phyloP scores from a whole-genome alignment of 139 green algal genomes.

The Chlamydomonas sphaeroides region DNA sequence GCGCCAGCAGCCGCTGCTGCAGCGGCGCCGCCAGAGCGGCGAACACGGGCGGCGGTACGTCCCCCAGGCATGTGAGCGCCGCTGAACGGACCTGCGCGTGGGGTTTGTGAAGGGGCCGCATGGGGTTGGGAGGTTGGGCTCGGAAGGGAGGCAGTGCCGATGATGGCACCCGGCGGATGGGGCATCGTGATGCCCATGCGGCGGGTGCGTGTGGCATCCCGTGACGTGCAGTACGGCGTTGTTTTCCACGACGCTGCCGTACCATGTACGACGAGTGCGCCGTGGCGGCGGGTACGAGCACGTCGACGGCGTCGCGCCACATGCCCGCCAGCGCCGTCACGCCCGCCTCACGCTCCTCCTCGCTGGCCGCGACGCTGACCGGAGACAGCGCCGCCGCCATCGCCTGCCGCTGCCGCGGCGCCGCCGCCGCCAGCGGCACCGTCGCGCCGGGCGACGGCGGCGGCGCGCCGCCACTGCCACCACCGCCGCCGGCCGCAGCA shows the following conservation, averaged over 20 bases:
- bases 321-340: constrained; percentile 25
- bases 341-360: constrained; percentile 19
- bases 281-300: constrained; percentile 42
- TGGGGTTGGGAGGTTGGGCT: no score
- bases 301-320: constrained; percentile 39
- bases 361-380: neutral
- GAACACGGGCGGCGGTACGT: constrained; percentile 19
- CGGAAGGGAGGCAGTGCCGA: no score
- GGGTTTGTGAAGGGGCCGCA: no score
- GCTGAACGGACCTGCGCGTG: constrained; percentile 19
- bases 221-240: no score
- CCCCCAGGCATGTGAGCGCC: constrained; percentile 4
- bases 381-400: neutral
- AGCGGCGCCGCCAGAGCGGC: constrained; percentile 16
- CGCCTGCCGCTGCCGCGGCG: neutral
- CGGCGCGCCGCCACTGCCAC: neutral
- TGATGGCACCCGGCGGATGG: no score
- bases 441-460: neutral
- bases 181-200: no score
- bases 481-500: neutral
- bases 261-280: constrained; percentile 57
- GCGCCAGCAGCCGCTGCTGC: constrained; percentile 37
- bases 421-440: constrained; percentile 15
- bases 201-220: no score
- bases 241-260: no score